These are phyloP conservation scores for Petasospora rhodanensis DNA, from an alignment of 1,139 yeast genomes.

Conservation along the genomic window DNA sequence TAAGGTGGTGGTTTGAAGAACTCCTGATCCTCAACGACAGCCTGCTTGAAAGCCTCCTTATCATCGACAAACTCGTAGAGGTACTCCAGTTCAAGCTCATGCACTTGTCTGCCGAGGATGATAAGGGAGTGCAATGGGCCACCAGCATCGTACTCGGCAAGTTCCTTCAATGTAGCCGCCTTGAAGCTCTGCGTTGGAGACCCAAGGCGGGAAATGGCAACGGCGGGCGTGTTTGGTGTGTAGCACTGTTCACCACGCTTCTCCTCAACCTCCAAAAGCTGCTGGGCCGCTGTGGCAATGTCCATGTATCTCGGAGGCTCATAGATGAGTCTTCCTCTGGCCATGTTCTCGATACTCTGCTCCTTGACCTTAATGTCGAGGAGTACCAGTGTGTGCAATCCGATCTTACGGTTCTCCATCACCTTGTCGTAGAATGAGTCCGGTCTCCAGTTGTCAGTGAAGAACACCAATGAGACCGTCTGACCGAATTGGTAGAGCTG, in stretches of 20 bases:
- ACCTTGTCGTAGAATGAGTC: slow-evolving; percentile 90
- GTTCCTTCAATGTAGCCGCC: slow-evolving; percentile 75
- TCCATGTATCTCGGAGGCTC: slow-evolving; percentile 98
- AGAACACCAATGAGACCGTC: slow-evolving; percentile 91
- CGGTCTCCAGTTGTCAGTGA: slow-evolving; percentile 94
- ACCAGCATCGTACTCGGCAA: slow-evolving; percentile 82
- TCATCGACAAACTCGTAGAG: slow-evolving; percentile 72
- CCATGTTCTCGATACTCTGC: slow-evolving; percentile 91
- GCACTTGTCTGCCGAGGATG: slow-evolving; percentile 89
- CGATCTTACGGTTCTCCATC: slow-evolving; percentile 82
- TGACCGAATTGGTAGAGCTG: slow-evolving; percentile 96
- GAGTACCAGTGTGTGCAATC: slow-evolving; percentile 83
- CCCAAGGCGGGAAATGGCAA: slow-evolving; percentile 88
- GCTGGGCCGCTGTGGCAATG: slow-evolving; percentile 83
- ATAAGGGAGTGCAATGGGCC: slow-evolving; percentile 91
- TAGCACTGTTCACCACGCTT: slow-evolving; percentile 69
- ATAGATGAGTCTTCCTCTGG: slow-evolving; percentile 84
- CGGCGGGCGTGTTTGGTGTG: slow-evolving; percentile 84
- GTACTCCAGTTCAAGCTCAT: slow-evolving; percentile 87
- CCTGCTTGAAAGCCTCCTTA: slow-evolving; percentile 51
- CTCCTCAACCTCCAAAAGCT: slow-evolving; percentile 83
- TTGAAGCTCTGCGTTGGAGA: slow-evolving; percentile 77
- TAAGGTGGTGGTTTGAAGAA: slow-evolving; percentile 54
- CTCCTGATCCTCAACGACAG: slow-evolving; percentile 69
- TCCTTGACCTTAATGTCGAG: slow-evolving; percentile 95